These are phyloP conservation scores for Nothomitra cinnamomea DNA, from an alignment of 2,329 filamentous ascomycete genomes.

Conservation along the genomic window DNA sequence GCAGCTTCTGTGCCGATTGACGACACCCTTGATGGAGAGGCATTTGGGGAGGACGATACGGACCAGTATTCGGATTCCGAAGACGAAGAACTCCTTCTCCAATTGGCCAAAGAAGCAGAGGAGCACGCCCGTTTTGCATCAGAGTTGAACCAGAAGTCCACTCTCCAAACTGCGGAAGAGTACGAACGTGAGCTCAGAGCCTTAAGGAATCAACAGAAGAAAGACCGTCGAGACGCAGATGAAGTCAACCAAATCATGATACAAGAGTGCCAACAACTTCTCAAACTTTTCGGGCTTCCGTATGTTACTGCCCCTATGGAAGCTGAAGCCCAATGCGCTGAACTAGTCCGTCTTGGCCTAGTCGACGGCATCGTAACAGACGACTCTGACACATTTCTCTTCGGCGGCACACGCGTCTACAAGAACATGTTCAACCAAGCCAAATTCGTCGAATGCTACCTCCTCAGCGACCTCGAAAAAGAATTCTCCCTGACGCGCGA, in stretches of 20 bases:
- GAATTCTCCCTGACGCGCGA: conserved; percentile 77
- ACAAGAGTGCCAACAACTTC: conserved; percentile 78
- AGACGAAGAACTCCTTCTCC: conserved; percentile 74
- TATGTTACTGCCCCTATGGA: conserved; percentile 99
- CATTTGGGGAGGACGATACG: conserved; percentile 24
- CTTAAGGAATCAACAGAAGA: conserved; percentile 85
- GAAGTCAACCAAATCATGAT: conserved; percentile 96
- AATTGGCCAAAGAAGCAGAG: conserved; percentile 78
- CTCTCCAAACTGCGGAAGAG: conserved; percentile 51
- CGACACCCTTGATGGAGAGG: conserved; percentile 20
- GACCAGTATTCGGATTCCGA: conserved; percentile 71
- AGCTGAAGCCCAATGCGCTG: conserved; percentile 92
- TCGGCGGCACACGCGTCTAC: conserved; percentile 90
- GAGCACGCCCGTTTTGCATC: conserved; percentile 89
- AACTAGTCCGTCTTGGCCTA: conserved; percentile 68
- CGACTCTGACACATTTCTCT: conserved; percentile 90
- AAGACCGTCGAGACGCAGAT: conserved; percentile 86
- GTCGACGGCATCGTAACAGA: conserved; percentile 98
- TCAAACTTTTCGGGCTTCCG: conserved; percentile 80
- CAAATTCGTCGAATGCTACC: conserved; percentile 94
- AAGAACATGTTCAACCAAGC: conserved; percentile 99
- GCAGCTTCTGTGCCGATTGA: not conserved
- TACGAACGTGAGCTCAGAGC: conserved; percentile 81
- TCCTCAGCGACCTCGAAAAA: conserved; percentile 65
- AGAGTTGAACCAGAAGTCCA: conserved; percentile 60